Evolutionary conservation across 1,139 yeast species (phyloP), one percentile per base, ranked within the genome.

Genomic region (Candida albicans): DNA sequence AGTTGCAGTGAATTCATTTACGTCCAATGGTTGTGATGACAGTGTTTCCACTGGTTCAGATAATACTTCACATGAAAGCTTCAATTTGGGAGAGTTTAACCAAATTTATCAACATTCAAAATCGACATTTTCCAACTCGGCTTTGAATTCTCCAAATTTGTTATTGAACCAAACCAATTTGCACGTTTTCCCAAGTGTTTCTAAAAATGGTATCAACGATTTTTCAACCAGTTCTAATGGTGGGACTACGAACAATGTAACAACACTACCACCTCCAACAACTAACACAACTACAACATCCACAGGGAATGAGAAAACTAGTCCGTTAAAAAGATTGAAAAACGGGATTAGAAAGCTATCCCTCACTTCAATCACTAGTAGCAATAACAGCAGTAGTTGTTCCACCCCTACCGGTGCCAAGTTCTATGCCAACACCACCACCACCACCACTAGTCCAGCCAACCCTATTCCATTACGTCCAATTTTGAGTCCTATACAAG

Each of bases 341-440:
- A 68, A 67, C 30, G 71, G 72, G 2, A 65, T 67, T 28, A 53
- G 70, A 40, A 65, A 66, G 53, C 54, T 67, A 37, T 64, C 69
- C 14, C 53, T 67, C 48, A 56, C 29, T 46, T 55, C 44, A 8
- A 38, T 35, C 11, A 37, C 22, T 33, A 41, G 40, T 15, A 43
- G 34, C 33, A 40, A 27, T n/a, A 39, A 32, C 15, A 42, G 43
- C 30, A 43, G 34, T 32, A 31, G 35, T 13, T 24, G 37, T 29
- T 41, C 26, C 12, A n/a, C 34, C 45, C 27, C 41, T 3, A 40
- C 44, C 22, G 35, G 40, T 22, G 22, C 44, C 10, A 28, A 18
- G 5, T 18, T 18, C 5, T 18, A 39, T 18, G 18, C 48, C 8
- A 54, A 60, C 45, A 64, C 66, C 4, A 27, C 29, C 45, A 64